Evolutionary conservation across 1,284 basidiomycete genomes (phyloP), one percentile per base, ranked within the genome.

Genomic region (Tetrapyrgos nigripes): DNA sequence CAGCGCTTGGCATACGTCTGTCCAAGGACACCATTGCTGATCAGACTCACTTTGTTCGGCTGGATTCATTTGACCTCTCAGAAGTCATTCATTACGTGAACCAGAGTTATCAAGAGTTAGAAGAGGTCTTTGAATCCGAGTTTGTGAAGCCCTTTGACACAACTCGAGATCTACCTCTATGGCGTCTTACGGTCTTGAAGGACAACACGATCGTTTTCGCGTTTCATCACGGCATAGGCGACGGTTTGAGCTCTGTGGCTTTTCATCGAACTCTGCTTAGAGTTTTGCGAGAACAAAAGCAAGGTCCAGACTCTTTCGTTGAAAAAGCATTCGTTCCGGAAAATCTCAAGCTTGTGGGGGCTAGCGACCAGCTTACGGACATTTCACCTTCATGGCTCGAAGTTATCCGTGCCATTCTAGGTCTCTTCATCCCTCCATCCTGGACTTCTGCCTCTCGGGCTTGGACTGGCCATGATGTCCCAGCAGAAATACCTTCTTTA

Each of bases 151-250:
- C 63, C 2, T 70, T 76, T 47, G 67, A 72, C 31, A 63, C 65
- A 1, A 40, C 59, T 3, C 62, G 66, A 1, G 64, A 66, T 27
- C 40, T 66, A 10, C 79, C 77, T 0, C 66, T 76, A 2, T 81
- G 79, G 79, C 71, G 76, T n/a, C 61, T 79, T 2, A 53, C 69
- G 13, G 72, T 79, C 4, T 54, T 76, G 24, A 57, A 57, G 14
- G 71, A 75, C 45, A 69, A 71, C 21, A 73, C 67, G 2, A 63
- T 79, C 24, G 51, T 74, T 6, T 77, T 79, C 55, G 72, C 70
- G 10, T 78, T 69, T 59, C 73, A 79, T 53, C 79, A 81, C 61
- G 62, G 61, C 47, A 74, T 79, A 40, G 77, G 74, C 1, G 79
- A 80, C 51, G 79, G 78, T 1, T 68, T 74, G 57, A 79, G 77